Percentiles rank a stretch among this genome's conserved stretches.
Conservation (phyloP, 2,329 filamentous ascomycete genomes). For the Clonostachys chloroleuca region DNA sequence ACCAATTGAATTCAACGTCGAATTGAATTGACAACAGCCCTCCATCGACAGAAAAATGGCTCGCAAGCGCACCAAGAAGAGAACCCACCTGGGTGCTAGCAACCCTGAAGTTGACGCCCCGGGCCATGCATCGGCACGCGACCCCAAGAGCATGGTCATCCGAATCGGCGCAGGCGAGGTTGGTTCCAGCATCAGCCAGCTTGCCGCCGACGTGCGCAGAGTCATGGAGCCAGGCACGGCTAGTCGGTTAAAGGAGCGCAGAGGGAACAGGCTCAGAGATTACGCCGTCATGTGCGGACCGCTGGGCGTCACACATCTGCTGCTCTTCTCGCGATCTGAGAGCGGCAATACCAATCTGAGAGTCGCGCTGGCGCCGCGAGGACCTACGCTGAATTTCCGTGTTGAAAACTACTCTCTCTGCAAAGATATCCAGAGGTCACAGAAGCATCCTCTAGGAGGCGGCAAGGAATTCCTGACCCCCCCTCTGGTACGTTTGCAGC, state of each 20-base stretch:
- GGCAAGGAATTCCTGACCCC: conserved; percentile 84
- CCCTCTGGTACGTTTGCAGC: conserved; percentile 57
- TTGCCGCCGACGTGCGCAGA: conserved; percentile 83
- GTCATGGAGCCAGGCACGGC: conserved; percentile 98
- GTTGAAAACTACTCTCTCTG: conserved; percentile 92
- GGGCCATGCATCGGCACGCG: conserved; percentile 59
- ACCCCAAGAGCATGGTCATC: conserved; percentile 97
- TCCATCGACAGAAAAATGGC: conserved; percentile 56
- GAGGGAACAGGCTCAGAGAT: conserved; percentile 83
- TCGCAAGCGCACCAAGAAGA: conserved; percentile 78
- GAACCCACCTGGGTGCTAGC: conserved; percentile 71
- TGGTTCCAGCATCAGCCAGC: conserved; percentile 83
- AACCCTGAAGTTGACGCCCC: conserved; percentile 52
- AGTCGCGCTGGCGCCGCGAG: conserved; percentile 80
- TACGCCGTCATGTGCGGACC: conserved; percentile 95
- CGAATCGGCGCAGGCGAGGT: conserved; percentile 93
- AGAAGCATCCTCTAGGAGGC: conserved; percentile 76
- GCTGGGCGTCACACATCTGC: conserved; percentile 84
- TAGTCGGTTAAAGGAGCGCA: conserved; percentile 80
- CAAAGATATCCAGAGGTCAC: conserved; percentile 81
- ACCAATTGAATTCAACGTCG: too few species aligned
- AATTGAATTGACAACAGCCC: neutral
- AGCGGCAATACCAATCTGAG: conserved; percentile 91
- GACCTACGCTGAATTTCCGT: conserved; percentile 89
- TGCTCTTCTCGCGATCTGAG: conserved; percentile 88